These are phyloP conservation scores for Cryoendolithus antarcticus DNA, from an alignment of 2,329 filamentous ascomycete genomes.

Conservation along the genomic window DNA sequence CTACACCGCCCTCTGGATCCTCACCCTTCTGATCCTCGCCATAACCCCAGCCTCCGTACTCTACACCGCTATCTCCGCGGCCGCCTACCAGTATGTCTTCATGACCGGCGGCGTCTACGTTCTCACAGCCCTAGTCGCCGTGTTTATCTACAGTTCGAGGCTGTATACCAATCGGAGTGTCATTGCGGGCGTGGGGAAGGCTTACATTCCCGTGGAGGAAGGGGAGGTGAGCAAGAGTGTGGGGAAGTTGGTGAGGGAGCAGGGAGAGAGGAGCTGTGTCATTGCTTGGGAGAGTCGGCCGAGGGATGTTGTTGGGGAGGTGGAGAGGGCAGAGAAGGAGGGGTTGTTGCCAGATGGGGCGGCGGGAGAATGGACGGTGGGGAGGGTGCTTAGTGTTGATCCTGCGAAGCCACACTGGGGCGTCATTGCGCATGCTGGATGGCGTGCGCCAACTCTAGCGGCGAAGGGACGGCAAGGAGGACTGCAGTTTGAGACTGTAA, in stretches of 20 bases:
- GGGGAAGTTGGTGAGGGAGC: slow-evolving; percentile 59
- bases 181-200: slow-evolving; percentile 71
- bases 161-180: slow-evolving; percentile 75
- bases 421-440: slow-evolving; percentile 72
- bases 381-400: slow-evolving; percentile 27
- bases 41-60: slow-evolving; percentile 69
- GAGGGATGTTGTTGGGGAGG: slow-evolving; percentile 38
- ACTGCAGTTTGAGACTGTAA: slow-evolving; percentile 70
- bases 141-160: slow-evolving; percentile 69
- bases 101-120: slow-evolving; percentile 67
- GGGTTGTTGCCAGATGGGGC: slow-evolving; percentile 14
- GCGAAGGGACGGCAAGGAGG: slow-evolving; percentile 57
- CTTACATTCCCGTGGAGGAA: slow-evolving; percentile 75
- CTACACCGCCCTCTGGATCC: slow-evolving; percentile 63
- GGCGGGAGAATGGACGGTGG: slow-evolving; percentile 14
- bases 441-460: slow-evolving; percentile 58
- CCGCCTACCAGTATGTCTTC: slow-evolving; percentile 68
- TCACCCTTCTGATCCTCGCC: slow-evolving; percentile 62
- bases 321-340: slow-evolving; percentile 16
- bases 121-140: slow-evolving; percentile 55
- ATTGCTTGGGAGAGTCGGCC: slow-evolving; percentile 70
- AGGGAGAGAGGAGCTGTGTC: slow-evolving; percentile 63
- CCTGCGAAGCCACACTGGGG: slow-evolving; percentile 56
- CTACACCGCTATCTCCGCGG: slow-evolving; percentile 56
- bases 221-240: slow-evolving; percentile 68